Base-by-base conservation (phyloP, 768 basidiomycete genomes). In the Suillus lakei region DNA sequence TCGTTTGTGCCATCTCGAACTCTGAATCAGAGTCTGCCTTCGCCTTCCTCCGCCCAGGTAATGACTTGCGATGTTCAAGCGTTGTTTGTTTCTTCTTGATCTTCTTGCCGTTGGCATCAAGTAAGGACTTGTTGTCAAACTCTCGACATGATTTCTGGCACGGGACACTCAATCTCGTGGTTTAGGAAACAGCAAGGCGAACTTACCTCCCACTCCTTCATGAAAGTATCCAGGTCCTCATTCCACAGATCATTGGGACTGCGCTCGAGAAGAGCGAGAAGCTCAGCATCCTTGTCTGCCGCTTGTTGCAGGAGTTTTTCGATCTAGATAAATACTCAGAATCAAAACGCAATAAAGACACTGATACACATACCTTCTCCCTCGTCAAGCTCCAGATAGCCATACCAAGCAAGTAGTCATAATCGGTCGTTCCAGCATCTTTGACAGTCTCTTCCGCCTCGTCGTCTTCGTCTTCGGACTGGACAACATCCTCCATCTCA, bases 371-470 rank as follows among this genome's bases (percentile, higher is more conserved):
- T 61, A 92, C 94, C 88, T 91, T 96, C 79, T 99, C 97, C 71
- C 86, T 90, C 0, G 97, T 99, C 82, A 99, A 81, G 79, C 91
- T 97, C 84, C 88, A 96, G 73, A 99, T 97, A 1, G 95, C 81
- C 97, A 99, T 99, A 18, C 93, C 89, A 65, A 99, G 81, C 60
- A 99, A 79, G 78, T 99, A 99, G 74, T 99, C 96, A 73, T 84
- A 99, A 78, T 98, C 96, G 34, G 83, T 83, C 5, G 79, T 70
- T 13, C 79, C 77, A 48, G 81, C 83, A 5, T 73, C 80, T 10
- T 73, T 72, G 4, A 69, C 80, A 0, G 77, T 85, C 16, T 81
- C 88, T 8, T 84, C 86, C 4, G 84, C 86, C 4, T 80, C 83
- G 26, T 64, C 73, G 2, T 82, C 85, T 4, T 82, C 85, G 9